phyloP scores from a whole-genome alignment of 2,329 filamentous ascomycete genomes.

The Colletotrichum neosansevieriae region DNA sequence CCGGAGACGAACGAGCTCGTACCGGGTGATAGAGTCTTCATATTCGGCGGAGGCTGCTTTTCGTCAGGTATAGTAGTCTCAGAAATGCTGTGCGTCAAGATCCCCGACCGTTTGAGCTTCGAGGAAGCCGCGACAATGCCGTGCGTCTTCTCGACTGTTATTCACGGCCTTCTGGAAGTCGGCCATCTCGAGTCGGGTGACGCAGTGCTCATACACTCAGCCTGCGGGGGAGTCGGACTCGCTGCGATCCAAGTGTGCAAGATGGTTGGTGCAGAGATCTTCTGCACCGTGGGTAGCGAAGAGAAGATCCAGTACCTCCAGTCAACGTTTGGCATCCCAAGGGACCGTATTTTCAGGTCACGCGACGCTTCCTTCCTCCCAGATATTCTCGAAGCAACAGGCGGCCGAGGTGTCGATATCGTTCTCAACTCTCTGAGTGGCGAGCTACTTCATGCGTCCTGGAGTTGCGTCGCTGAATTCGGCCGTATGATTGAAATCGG shows the following conservation, averaged over 20 bases:
- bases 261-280: constrained; percentile 50
- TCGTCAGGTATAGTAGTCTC: constrained; percentile 15
- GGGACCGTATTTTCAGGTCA: constrained; percentile 48
- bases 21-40: constrained; percentile 42
- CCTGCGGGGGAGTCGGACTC: constrained; percentile 46
- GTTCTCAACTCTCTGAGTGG: constrained; percentile 54
- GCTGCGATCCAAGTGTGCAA: constrained; percentile 46
- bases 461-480: constrained; percentile 54
- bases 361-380: constrained; percentile 46
- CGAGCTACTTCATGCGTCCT: constrained; percentile 53
- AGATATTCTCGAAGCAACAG: constrained; percentile 43
- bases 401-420: constrained; percentile 45
- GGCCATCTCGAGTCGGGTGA: constrained; percentile 45
- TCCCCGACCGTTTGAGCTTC: constrained; percentile 51
- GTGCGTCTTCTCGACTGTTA: constrained; percentile 50
- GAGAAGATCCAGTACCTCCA: constrained; percentile 48
- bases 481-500: constrained; percentile 58
- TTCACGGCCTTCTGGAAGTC: constrained; percentile 47
- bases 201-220: constrained; percentile 47
- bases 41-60: constrained; percentile 24
- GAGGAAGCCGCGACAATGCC: constrained; percentile 53
- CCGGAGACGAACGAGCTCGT: constrained; percentile 45
- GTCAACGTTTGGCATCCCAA: constrained; percentile 45
- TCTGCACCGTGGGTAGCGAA: constrained; percentile 48
- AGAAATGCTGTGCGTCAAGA: constrained; percentile 43